phyloP scores from a whole-genome alignment of 257 asterid species.

The Scutellaria barbata region DNA sequence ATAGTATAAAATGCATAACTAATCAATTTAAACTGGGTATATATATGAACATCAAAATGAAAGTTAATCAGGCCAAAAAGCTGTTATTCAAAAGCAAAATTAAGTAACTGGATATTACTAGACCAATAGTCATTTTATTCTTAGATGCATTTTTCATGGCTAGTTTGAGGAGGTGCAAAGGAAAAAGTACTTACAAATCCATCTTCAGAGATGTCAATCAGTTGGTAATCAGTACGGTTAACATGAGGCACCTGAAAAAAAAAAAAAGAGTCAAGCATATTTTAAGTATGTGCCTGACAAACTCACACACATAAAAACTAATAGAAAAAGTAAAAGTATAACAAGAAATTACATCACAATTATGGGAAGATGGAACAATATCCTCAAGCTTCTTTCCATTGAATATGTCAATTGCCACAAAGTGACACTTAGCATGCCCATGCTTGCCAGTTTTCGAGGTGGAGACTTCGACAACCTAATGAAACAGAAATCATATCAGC shows the following conservation, averaged over 20 bases:
- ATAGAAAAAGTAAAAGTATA: not conserved
- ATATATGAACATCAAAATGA: not conserved
- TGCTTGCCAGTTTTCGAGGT: conserved; percentile 77
- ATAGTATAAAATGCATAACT: too few relatives aligned
- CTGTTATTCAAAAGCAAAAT: not conserved
- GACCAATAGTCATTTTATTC: not conserved
- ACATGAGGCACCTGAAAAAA: conserved; percentile 66
- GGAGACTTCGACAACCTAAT: conserved; percentile 70
- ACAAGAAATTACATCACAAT: conserved; percentile 55
- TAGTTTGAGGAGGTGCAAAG: not conserved
- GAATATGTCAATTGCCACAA: conserved; percentile 69
- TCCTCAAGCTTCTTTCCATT: conserved; percentile 69
- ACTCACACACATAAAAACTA: not conserved
- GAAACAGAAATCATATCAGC: conserved; percentile 10
- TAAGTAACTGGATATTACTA: not conserved
- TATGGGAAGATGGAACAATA: conserved; percentile 76
- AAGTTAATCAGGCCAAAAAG: not conserved
- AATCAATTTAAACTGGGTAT: not conserved
- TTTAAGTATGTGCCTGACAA: not conserved
- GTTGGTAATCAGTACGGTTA: conserved; percentile 64
- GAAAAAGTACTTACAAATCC: conserved; percentile 68
- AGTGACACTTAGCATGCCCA: conserved; percentile 77
- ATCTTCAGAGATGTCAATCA: conserved; percentile 81
- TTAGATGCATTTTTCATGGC: not conserved
- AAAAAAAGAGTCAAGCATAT: not conserved